Evolutionary conservation across 768 basidiomycete species (phyloP).

Genomic region (Lentinula sp.): DNA sequence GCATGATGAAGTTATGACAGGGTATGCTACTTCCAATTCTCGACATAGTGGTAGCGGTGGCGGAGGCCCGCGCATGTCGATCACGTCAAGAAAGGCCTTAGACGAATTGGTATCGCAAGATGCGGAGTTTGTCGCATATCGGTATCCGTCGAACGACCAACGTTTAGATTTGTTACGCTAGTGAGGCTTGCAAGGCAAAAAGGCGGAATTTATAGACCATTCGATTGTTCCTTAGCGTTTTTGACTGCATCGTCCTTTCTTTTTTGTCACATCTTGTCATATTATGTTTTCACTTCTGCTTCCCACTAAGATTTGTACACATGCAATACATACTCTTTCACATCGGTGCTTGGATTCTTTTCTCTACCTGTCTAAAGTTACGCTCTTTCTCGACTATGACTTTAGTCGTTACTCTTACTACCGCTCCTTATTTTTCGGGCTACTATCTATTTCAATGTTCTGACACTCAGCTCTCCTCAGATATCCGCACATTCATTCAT

Average conservation of each 20-base stretch:
- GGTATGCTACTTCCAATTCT: conserved; percentile 45
- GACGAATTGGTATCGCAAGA: conserved; percentile 84
- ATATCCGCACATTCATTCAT: background rate
- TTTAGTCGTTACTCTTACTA: background rate
- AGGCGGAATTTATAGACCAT: too few relatives aligned
- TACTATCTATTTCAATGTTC: background rate
- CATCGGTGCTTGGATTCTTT: background rate
- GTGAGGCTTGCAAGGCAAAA: background rate
- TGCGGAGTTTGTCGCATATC: conserved; percentile 78
- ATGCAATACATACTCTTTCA: background rate
- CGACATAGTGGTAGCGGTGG: conserved; percentile 36
- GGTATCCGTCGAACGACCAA: conserved; percentile 78
- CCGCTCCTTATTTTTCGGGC: background rate
- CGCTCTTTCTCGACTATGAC: background rate
- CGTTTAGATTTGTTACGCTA: conserved; percentile 52
- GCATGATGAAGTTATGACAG: conserved; percentile 41
- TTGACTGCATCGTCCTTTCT: background rate
- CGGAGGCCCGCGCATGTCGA: conserved; percentile 47
- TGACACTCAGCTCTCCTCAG: background rate
- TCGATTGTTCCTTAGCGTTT: background rate
- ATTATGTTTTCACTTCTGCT: background rate
- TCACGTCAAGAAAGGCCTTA: conserved; percentile 63
- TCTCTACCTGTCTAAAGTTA: background rate
- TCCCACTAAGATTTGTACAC: background rate
- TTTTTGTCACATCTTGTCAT: background rate